phyloP scores from a whole-genome alignment of 202 grass and related monocot species.

The Schoenoplectus tabernaemontani region DNA sequence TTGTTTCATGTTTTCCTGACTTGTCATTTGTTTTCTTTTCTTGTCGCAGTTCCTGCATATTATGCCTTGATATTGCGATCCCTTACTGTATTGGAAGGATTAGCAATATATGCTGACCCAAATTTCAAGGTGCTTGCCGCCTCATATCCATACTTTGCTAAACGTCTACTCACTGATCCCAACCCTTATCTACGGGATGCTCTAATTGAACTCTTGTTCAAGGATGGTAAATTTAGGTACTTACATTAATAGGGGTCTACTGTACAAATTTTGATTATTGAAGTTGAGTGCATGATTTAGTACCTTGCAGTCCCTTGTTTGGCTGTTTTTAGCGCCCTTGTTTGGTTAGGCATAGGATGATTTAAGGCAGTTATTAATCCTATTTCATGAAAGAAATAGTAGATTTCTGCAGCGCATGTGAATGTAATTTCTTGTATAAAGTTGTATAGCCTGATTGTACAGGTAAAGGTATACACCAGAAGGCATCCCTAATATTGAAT shows the following conservation, averaged over 20 bases:
- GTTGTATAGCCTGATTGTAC: too few species aligned
- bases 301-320: background rate
- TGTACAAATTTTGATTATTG: conserved; percentile 6
- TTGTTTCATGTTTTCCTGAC: conserved; percentile 18
- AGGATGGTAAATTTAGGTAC: conserved; percentile 95
- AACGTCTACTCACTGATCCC: conserved; percentile 91
- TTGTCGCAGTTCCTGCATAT: conserved; percentile 76
- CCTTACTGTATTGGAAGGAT: conserved; percentile 89
- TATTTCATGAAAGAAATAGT: background rate
- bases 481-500: too few species aligned
- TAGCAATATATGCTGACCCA: conserved; percentile 87
- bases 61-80: conserved; percentile 88
- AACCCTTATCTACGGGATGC: conserved; percentile 99
- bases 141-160: conserved; percentile 97
- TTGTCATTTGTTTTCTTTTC: background rate
- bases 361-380: background rate
- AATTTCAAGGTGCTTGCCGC: conserved; percentile 98
- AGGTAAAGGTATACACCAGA: too few species aligned
- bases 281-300: background rate
- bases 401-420: background rate
- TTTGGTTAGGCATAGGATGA: background rate
- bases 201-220: conserved; percentile 94
- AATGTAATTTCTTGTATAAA: background rate
- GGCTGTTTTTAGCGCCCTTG: background rate
- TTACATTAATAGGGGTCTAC: conserved; percentile 16